Evolutionary conservation across 441 rosid genomes (phyloP).

Genomic region (Caryocar brasiliense): DNA sequence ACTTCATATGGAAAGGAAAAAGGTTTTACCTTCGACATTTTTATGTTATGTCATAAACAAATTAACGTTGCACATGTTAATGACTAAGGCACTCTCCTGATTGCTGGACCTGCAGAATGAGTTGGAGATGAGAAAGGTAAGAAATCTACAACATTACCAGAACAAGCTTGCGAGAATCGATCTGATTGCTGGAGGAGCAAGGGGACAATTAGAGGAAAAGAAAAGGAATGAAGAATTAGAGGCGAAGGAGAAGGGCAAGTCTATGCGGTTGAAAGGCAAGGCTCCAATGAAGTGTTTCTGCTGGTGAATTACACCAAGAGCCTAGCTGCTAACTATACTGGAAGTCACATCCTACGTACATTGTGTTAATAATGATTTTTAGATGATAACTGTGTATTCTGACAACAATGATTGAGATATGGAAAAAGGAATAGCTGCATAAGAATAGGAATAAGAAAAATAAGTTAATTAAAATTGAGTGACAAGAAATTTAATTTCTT

Average conservation of each 20-base stretch:
- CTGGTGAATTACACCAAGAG: slow-evolving; percentile 21
- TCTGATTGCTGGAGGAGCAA: slow-evolving; percentile 46
- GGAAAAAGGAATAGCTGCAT: too few relatives aligned
- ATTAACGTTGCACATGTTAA: neutral
- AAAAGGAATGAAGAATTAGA: slow-evolving; percentile 39
- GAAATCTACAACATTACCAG: slow-evolving; percentile 39
- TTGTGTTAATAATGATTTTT: too few relatives aligned
- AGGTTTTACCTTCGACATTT: slow-evolving; percentile 26
- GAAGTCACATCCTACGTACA: too few relatives aligned
- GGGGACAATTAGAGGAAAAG: slow-evolving; percentile 50
- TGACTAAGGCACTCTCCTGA: neutral
- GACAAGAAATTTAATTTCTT: too few relatives aligned
- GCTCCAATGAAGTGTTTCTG: slow-evolving; percentile 40
- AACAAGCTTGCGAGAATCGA: slow-evolving; percentile 50
- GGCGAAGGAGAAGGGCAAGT: slow-evolving; percentile 37
- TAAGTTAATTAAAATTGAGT: too few relatives aligned
- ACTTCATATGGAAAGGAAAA: slow-evolving; percentile 45
- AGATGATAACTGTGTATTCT: too few relatives aligned
- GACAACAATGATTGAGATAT: too few relatives aligned
- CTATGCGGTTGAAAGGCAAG: slow-evolving; percentile 30
- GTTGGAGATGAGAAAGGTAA: slow-evolving; percentile 41
- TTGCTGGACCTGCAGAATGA: slow-evolving; percentile 37
- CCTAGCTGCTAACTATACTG: too few relatives aligned
- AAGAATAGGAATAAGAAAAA: too few relatives aligned
- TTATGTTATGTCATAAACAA: neutral